Evolutionary conservation across 768 basidiomycete species (phyloP), one percentile per base, ranked within the genome.

Genomic region (Dioszegia hungarica): DNA sequence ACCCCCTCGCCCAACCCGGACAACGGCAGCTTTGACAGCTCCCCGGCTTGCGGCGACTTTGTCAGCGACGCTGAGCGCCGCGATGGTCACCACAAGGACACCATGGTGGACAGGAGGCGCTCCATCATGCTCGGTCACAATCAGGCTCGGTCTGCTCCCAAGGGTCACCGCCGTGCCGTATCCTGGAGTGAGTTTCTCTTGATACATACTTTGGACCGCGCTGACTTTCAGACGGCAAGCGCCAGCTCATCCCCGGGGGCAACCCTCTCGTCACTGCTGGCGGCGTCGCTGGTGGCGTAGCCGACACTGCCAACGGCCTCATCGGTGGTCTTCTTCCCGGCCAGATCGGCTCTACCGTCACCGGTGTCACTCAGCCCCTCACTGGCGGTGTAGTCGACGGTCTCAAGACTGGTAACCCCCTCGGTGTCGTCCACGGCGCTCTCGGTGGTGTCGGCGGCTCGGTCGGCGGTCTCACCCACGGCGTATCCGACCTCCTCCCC

Each of bases 311-410:
- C 36, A 48, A 53, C 33, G 56, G 61, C 17, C 44, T 62, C 20
- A 34, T 59, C 27, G 50, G 61, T 36, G 57, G 54, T 31, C 53
- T 63, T n/a, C 43, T 44, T 19, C 47, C 59, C 37, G 48, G 59
- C 33, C 38, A 48, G 20, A 34, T 57, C 47, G 56, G 46, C n/a
- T 28, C 31, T n/a, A 51, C 49, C 17, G 38, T 58, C 40, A 38
- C 34, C 20, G 56, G 56, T n/a, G 50, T 36, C 40, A 52, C 31
- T 10, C 29, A 29, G 20, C 48, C 48, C 43, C 48, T 58, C 27
- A 39, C 44, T 17, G 56, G 47, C 25, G 56, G 49, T 25, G 12
- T 45, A 3, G 43, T 50, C 28, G 50, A 49, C 19, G 56, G 56
- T 27, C 39, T 58, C 37, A 31, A 43, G 6, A 49, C 46, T 20